A percentile compares a stretch with the other conserved stretches of the same genome.
These are phyloP conservation scores for Trichoderma oligosporum DNA, from an alignment of 2,329 filamentous ascomycete genomes.

Conservation along the genomic window DNA sequence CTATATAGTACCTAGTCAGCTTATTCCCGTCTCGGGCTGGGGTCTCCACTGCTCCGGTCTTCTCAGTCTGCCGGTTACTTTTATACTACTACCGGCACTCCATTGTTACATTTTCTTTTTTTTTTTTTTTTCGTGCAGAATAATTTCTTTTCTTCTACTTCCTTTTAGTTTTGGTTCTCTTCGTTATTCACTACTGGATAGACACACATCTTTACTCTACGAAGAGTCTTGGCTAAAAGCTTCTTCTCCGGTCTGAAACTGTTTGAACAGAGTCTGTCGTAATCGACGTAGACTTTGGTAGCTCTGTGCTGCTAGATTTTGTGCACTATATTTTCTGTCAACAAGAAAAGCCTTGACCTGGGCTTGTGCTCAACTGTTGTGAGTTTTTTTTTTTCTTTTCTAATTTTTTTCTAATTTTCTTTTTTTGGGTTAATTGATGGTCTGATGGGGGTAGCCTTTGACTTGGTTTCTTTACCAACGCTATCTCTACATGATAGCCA, in stretches of 20 bases:
- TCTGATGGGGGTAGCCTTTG: not conserved
- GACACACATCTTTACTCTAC: not conserved
- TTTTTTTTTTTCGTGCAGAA: slow-evolving; percentile 2
- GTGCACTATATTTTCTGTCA: not conserved
- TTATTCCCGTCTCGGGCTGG: slow-evolving; percentile 19
- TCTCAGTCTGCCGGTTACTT: slow-evolving; percentile 17
- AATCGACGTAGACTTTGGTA: not conserved
- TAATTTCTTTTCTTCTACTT: slow-evolving; percentile 11
- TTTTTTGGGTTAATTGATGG: not conserved
- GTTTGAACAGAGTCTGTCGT: not conserved
- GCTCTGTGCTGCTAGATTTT: not conserved
- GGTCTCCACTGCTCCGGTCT: slow-evolving; percentile 20
- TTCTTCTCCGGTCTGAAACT: not conserved
- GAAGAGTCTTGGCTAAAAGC: not conserved
- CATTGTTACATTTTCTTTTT: slow-evolving; percentile 18
- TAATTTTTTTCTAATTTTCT: no score
- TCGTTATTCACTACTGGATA: not conserved
- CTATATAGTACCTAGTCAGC: slow-evolving; percentile 22
- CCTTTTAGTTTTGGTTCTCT: no score
- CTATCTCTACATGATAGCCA: not conserved
- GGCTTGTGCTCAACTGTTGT: not conserved
- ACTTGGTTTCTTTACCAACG: not conserved
- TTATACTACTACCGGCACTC: slow-evolving; percentile 19
- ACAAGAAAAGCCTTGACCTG: not conserved
- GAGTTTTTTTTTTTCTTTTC: not conserved